Evolutionary conservation across 2,329 filamentous ascomycete genomes (phyloP), one percentile per base, ranked within the genome.

Genomic region (Colletotrichum zoysiae): DNA sequence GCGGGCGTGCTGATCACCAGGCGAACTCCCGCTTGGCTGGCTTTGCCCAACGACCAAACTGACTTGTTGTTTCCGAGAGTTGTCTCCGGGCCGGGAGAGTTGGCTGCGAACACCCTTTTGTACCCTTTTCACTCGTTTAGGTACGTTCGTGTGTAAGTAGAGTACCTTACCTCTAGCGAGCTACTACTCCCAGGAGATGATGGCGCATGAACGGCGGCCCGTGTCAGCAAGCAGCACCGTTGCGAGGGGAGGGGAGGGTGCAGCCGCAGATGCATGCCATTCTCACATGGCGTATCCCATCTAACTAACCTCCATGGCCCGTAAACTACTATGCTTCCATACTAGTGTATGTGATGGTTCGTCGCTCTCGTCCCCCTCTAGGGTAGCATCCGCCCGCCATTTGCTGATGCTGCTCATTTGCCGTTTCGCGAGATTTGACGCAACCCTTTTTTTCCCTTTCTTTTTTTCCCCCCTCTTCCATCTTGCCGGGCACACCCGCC

Each of bases 261-360:
- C 71, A 73, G 63, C 62, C 67, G 71, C 69, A 68, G 65, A 72
- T 66, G 72, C 72, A 73, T 72, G 72, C 72, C 72, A 74, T 74
- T 57, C 72, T 64, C 68, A 71, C 64, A 64, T 73, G 50, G 55
- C 44, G 18, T 46, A 46, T n/a, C 44, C 12, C 26, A 26, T 20
- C 42, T 20, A 9, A 8, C 42, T 20, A 9, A 8, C 18, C 35
- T 35, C 1, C 35, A 7, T 8, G 35, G 35, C 9, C 8, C 9
- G 35, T 35, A 8, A 7, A 35, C 35, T 35, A 35, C 26, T 26
- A 26, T 26, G 26, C 26, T 26, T n/a, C 44, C 44, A n/a, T 48
- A n/a, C 55, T 51, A 46, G 61, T 42, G 16, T 26, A 26, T 26
- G 26, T 26, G 26, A 3, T 26, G 26, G 26, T 26, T 26, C 26